Evolutionary conservation across 208 protist species (phyloP), one percentile per base, ranked within the genome.

Genomic region (Leishmania gerbilli): DNA sequence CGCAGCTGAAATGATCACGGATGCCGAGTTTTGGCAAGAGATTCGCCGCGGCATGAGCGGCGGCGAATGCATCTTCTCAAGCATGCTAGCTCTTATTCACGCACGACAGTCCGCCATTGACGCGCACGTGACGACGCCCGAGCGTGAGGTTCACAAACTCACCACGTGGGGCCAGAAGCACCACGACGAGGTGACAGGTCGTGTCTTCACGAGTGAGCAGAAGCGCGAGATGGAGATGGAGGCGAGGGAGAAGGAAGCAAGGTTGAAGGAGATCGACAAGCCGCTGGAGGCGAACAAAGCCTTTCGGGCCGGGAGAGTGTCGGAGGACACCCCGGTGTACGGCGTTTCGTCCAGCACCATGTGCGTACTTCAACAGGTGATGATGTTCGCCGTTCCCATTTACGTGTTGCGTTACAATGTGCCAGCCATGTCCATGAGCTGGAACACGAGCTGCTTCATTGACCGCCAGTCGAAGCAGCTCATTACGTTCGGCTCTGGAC

Each of bases 351-450:
- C 86, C 7, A 82, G 87, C 64, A 88, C 92, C 1, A 40, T 96
- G 55, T 89, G 93, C 37, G 91, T 97, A 21, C 83, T 97, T 45
- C 92, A 96, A 85, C 95, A 96, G 53, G 87, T 95, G 9, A 93
- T 97, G 91, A 89, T 97, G 87, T 97, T 91, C 64, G 91, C 92
- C 56, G 88, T 96, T 21, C 93, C 95, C 27, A 87, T 97, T 21
- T 96, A 96, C 80, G 71, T 87, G 1, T 83, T 96, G 72, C 92
- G 88, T 62, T 97, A 97, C 85, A 94, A 92, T 75, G 83, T 97
- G 19, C 92, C 92, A n/a, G 95, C 91, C 69, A 97, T 97, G 93
- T 97, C 95, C 5, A 95, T 97, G 91, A 89, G 92, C 60, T 93
- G 84, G 85, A 92, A 90, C 84, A 95, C 90, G 27, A 96, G 92